Evolutionary conservation across 164 flowering plant genomes (phyloP).

Genomic region (Cinnamomum micranthum): DNA sequence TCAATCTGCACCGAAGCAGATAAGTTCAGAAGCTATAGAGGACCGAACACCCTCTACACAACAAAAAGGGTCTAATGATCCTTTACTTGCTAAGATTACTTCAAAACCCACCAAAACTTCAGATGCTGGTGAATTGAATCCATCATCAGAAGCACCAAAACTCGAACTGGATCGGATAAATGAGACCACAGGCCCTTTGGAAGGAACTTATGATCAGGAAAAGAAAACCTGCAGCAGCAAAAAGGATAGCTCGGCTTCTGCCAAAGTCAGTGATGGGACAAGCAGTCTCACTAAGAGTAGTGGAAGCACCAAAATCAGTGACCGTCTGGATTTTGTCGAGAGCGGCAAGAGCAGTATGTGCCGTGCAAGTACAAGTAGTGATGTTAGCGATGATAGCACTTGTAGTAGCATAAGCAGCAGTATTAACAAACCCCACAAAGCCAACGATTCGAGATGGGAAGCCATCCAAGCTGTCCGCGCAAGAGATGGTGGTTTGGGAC

Average conservation of each 20-base stretch:
- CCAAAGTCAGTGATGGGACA: conserved; percentile 64
- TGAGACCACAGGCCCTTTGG: conserved; percentile 31
- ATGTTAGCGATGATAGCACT: conserved; percentile 84
- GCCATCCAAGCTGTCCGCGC: conserved; percentile 72
- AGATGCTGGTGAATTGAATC: conserved; percentile 4
- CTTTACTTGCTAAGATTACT: conserved; percentile 17
- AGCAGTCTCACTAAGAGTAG: conserved; percentile 60
- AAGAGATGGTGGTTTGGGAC: conserved; percentile 64
- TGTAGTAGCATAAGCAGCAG: conserved; percentile 80
- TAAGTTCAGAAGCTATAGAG: conserved; percentile 19
- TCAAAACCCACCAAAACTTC: not conserved
- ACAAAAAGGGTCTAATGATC: conserved; percentile 23
- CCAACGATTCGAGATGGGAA: conserved; percentile 87
- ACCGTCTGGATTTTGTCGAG: conserved; percentile 54
- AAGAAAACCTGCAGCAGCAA: conserved; percentile 47
- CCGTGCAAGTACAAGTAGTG: conserved; percentile 79
- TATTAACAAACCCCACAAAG: conserved; percentile 77
- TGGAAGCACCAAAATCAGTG: conserved; percentile 69
- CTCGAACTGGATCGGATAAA: conserved; percentile 8
- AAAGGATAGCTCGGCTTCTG: conserved; percentile 60
- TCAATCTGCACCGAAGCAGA: conserved; percentile 21
- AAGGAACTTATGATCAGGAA: conserved; percentile 41
- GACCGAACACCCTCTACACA: conserved; percentile 16
- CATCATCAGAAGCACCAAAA: not conserved
- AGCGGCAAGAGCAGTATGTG: conserved; percentile 87